These are phyloP conservation scores for Pythium graminicola DNA, from an alignment of 352 stramenopile species.

Conservation along the genomic window DNA sequence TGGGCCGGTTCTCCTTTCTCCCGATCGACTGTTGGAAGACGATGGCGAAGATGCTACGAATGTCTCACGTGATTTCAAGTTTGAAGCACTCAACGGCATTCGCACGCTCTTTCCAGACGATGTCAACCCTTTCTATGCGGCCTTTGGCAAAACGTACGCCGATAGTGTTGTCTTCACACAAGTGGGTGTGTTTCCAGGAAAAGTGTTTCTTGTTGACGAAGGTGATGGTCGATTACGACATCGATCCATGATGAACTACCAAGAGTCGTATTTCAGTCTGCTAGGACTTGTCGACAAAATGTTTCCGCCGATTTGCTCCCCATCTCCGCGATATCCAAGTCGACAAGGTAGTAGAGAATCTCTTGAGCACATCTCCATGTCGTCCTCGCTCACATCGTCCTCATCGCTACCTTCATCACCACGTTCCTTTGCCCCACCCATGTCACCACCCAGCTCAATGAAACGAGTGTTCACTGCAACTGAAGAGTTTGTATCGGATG, in stretches of 20 bases:
- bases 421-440: slow-evolving; percentile 12
- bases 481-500: slow-evolving; percentile 46
- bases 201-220: slow-evolving; percentile 66
- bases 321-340: slow-evolving; percentile 15
- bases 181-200: slow-evolving; percentile 71
- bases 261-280: slow-evolving; percentile 63
- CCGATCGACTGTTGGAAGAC: slow-evolving; percentile 45
- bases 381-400: slow-evolving; percentile 5
- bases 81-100: slow-evolving; percentile 53
- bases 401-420: slow-evolving; percentile 12
- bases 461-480: slow-evolving; percentile 16
- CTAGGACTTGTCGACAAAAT: slow-evolving; percentile 56
- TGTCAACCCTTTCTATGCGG: slow-evolving; percentile 79
- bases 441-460: slow-evolving; percentile 2
- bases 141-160: slow-evolving; percentile 57
- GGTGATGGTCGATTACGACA: slow-evolving; percentile 49
- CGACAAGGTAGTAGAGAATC: not conserved
- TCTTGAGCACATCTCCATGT: not conserved
- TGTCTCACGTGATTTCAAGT: slow-evolving; percentile 58
- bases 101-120: slow-evolving; percentile 62
- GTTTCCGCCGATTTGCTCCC: slow-evolving; percentile 66
- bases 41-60: slow-evolving; percentile 33
- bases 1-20: slow-evolving; percentile 64
- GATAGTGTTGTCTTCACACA: slow-evolving; percentile 57
- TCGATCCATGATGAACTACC: slow-evolving; percentile 50